Evolutionary conservation across 106 monocot genomes (phyloP).

Genomic region (Phalaenopsis equestris): DNA sequence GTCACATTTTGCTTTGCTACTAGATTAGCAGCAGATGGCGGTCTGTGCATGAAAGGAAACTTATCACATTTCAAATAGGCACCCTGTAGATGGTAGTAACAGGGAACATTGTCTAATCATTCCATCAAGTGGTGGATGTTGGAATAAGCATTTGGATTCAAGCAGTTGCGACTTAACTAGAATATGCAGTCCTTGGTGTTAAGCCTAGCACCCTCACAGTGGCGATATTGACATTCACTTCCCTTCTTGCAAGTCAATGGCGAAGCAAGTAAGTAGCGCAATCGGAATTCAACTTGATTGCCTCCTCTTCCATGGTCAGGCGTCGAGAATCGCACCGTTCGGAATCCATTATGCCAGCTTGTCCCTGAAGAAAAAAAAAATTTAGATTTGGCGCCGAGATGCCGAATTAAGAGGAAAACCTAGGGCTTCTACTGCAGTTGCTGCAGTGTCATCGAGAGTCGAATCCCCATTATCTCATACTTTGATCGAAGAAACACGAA

Average conservation of each 20-base stretch:
- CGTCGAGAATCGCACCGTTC: too few species aligned
- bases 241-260: conserved; percentile 25
- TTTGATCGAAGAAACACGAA: too few species aligned
- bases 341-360: too few species aligned
- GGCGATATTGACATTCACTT: conserved; percentile 72
- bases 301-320: too few species aligned
- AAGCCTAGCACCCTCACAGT: conserved; percentile 66
- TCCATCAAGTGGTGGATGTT: conserved; percentile 33
- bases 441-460: too few species aligned
- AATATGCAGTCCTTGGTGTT: conserved; percentile 76
- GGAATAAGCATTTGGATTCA: conserved; percentile 71
- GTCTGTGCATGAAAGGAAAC: conserved; percentile 48
- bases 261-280: too few species aligned
- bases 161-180: conserved; percentile 71
- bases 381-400: too few species aligned
- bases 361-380: too few species aligned
- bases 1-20: conserved; percentile 9
- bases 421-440: too few species aligned
- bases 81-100: conserved; percentile 50
- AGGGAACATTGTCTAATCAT: conserved; percentile 43
- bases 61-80: conserved; percentile 43
- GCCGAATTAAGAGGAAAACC: too few species aligned
- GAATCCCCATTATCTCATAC: too few species aligned
- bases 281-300: too few species aligned
- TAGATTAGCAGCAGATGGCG: conserved; percentile 5